Percentiles rank a stretch among this genome's conserved stretches.
Evolutionary conservation across 2,329 filamentous ascomycete species (phyloP).

Genomic region (Xylaria sp.): DNA sequence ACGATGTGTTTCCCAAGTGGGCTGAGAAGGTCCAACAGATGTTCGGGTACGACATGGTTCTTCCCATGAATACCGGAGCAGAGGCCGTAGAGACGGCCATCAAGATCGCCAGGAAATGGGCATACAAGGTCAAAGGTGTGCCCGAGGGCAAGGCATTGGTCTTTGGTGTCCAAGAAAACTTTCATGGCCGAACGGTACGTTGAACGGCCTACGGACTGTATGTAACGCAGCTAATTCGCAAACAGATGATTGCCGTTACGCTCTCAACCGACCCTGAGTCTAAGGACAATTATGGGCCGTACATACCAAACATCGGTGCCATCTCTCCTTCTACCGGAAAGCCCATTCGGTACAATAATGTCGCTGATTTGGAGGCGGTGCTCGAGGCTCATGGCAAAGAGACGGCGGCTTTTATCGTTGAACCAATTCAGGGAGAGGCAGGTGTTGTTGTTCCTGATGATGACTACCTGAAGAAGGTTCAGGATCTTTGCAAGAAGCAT

Average conservation of each 20-base stretch:
- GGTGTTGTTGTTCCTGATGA: constrained; percentile 95
- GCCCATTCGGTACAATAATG: constrained; percentile 86
- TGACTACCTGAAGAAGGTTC: constrained; percentile 82
- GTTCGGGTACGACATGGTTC: constrained; percentile 96
- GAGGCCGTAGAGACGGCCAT: constrained; percentile 96
- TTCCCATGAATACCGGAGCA: constrained; percentile 98
- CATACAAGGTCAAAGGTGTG: constrained; percentile 95
- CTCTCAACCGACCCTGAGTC: constrained; percentile 96
- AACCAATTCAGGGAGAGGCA: constrained; percentile 97
- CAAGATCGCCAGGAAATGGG: constrained; percentile 98
- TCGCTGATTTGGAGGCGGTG: constrained; percentile 80
- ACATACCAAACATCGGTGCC: constrained; percentile 88
- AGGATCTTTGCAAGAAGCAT: constrained; percentile 91
- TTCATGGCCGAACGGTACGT: constrained; percentile 89
- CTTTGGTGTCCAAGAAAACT: constrained; percentile 89
- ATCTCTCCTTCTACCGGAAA: constrained; percentile 79
- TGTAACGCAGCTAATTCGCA: constrained; percentile 36
- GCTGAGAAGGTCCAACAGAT: constrained; percentile 89
- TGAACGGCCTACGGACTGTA: background rate
- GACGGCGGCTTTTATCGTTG: constrained; percentile 91
- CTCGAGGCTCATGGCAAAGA: constrained; percentile 84
- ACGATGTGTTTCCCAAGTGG: constrained; percentile 97
- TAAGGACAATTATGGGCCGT: constrained; percentile 95
- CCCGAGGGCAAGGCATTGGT: constrained; percentile 85
- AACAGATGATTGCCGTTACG: constrained; percentile 89